phyloP scores from a whole-genome alignment of 2,329 filamentous ascomycete species.

The Phaeophleospora eucalypticola region DNA sequence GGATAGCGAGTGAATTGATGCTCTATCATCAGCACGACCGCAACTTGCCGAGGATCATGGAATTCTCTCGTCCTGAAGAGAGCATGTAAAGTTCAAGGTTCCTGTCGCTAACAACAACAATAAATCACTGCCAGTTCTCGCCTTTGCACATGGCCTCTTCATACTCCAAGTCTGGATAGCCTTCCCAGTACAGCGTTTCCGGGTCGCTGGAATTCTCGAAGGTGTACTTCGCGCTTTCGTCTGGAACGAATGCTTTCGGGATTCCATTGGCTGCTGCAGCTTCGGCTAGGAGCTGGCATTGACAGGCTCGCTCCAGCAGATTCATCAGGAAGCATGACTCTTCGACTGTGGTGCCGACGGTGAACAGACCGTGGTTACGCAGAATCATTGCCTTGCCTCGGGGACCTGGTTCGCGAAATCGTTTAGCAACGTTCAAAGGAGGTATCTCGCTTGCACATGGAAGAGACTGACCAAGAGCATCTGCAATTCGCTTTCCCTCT shows the following conservation, averaged over 20 bases:
- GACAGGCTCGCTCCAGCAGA: constrained; percentile 62
- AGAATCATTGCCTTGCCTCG: constrained; percentile 60
- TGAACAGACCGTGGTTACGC: constrained; percentile 67
- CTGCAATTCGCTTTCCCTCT: constrained; percentile 61
- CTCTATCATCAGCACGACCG: no score
- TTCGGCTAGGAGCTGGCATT: constrained; percentile 63
- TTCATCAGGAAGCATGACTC: constrained; percentile 68
- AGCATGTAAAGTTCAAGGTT: no score
- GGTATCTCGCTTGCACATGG: no score
- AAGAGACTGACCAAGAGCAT: constrained; percentile 43
- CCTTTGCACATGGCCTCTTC: not conserved
- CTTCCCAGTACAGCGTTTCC: not conserved
- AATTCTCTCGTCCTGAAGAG: no score
- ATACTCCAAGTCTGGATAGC: not conserved
- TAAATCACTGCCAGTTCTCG: not conserved
- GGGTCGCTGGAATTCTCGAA: not conserved
- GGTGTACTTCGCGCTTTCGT: constrained; percentile 46
- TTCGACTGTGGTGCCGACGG: constrained; percentile 66
- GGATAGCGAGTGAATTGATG: no score
- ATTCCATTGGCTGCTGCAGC: constrained; percentile 55
- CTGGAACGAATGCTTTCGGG: constrained; percentile 50
- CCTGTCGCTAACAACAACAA: no score
- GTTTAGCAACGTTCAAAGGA: no score
- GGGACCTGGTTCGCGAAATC: constrained; percentile 42
- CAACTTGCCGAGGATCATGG: no score